Base-by-base conservation (phyloP, 305 asterid species). In the Fraxinus albicans region DNA sequence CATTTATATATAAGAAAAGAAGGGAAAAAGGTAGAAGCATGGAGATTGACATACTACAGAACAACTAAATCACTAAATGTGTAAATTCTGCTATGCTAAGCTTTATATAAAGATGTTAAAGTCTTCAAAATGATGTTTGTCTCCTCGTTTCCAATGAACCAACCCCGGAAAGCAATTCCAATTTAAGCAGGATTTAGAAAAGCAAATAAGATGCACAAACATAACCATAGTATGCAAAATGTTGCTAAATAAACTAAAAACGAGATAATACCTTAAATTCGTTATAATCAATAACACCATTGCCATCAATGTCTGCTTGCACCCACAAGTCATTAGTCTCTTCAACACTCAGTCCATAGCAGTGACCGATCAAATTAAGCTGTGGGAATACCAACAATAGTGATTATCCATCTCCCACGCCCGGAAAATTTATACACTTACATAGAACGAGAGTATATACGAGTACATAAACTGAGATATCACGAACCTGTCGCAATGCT, bases 301-400 rank as follows among this genome's bases (percentile, higher is more conserved):
- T 92, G 85, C 93, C 97, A 85, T 96, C 97, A 3, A 90, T 88
- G 79, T 94, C 99, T 13, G 98, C 93, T 88, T 92, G 97, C 85
- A 86, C 91, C 99, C 98, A 96, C 86, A 96, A 87, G 81, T 93
- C 98, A 33, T 86, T 89, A 27, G 93, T 86, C 92, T 96, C 98
- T 55, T 94, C 94, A 40, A 77, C 90, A 44, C 96, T 91, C 88
- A 96, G 85, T 81, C 98, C 99, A 80, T 91, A 86, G 80, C 93
- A 84, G 84, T 95, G 95, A 83, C 99, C 98, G 33, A 92, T 91
- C 90, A 96, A 86, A 84, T 90, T 94, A 77, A 96, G 98, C 99
- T 96, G 80, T 94, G 80, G 17, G 73, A 77, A 85, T 47, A 78
- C 82, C 81, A 53, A 79, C 58, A 27, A 80, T 23, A 60, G 70